phyloP scores from a whole-genome alignment of 2,329 filamentous ascomycete genomes.

The Helminthosporium solani region DNA sequence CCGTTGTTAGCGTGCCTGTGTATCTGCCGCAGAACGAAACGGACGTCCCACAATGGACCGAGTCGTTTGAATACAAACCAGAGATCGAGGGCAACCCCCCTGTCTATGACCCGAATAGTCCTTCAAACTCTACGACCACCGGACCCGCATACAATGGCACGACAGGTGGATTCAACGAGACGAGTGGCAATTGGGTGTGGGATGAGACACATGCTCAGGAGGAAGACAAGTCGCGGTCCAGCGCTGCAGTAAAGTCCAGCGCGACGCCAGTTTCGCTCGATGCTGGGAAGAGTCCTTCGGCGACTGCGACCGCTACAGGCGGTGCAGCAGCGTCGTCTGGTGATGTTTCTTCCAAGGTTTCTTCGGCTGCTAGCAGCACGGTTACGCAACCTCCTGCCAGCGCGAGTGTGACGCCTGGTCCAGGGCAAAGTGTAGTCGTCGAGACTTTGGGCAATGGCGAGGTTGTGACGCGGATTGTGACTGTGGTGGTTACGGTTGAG shows the following conservation, averaged over 20 bases:
- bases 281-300: neutral
- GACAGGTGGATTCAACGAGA: slow-evolving; percentile 7
- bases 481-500: slow-evolving; percentile 6
- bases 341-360: no score
- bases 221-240: neutral
- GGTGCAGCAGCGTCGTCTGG: neutral
- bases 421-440: slow-evolving; percentile 1
- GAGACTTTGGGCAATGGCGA: slow-evolving; percentile 5
- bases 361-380: neutral
- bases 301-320: neutral
- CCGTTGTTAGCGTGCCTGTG: slow-evolving; percentile 27
- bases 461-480: slow-evolving; percentile 3
- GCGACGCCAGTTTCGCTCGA: neutral
- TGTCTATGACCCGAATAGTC: slow-evolving; percentile 9
- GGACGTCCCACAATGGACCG: slow-evolving; percentile 29
- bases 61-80: slow-evolving; percentile 21
- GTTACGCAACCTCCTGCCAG: neutral
- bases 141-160: slow-evolving; percentile 1
- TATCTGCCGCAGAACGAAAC: slow-evolving; percentile 23
- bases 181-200: slow-evolving; percentile 6
- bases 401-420: slow-evolving; percentile 2
- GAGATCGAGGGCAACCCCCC: slow-evolving; percentile 32
- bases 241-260: neutral
- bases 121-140: neutral
- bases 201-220: slow-evolving; percentile 2